Conservation (phyloP, 257 asterid genomes). For the Fraxinus quadrangulata region DNA sequence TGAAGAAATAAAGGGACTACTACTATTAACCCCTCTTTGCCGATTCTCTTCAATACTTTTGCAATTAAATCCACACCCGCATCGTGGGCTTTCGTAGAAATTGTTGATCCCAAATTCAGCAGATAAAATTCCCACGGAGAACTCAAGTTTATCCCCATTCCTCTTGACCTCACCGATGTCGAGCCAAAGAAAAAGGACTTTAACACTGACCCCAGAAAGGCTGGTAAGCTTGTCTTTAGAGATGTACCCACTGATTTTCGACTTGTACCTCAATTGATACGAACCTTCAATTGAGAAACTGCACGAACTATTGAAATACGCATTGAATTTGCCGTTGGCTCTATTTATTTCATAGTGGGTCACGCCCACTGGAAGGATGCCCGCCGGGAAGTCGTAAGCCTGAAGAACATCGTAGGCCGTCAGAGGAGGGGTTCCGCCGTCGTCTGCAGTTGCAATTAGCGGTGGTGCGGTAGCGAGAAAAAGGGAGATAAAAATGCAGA, state of each 20-base stretch:
- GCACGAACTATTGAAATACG: slow-evolving; percentile 58
- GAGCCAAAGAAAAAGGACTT: slow-evolving; percentile 64
- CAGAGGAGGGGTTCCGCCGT: slow-evolving; percentile 5
- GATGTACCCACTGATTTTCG: slow-evolving; percentile 63
- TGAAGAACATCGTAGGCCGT: slow-evolving; percentile 58
- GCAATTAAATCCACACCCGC: slow-evolving; percentile 75
- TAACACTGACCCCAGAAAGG: slow-evolving; percentile 63
- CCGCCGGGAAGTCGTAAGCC: slow-evolving; percentile 57
- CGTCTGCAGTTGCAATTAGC: neutral
- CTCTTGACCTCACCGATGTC: slow-evolving; percentile 66
- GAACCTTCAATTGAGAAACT: slow-evolving; percentile 75
- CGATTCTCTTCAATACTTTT: neutral
- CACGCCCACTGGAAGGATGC: slow-evolving; percentile 72
- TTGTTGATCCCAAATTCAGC: slow-evolving; percentile 55
- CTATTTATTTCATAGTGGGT: slow-evolving; percentile 61
- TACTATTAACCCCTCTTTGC: neutral
- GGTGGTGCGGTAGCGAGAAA: neutral
- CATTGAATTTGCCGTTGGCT: slow-evolving; percentile 58
- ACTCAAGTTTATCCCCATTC: slow-evolving; percentile 39
- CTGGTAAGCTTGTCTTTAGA: slow-evolving; percentile 45
- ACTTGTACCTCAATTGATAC: slow-evolving; percentile 59
- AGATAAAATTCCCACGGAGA: slow-evolving; percentile 75
- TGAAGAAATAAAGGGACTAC: neutral
- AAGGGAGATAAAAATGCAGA: neutral
- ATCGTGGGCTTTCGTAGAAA: slow-evolving; percentile 71